Base-by-base conservation (phyloP, 176 grass and related monocot species). In the Eragrostis nindensis region DNA sequence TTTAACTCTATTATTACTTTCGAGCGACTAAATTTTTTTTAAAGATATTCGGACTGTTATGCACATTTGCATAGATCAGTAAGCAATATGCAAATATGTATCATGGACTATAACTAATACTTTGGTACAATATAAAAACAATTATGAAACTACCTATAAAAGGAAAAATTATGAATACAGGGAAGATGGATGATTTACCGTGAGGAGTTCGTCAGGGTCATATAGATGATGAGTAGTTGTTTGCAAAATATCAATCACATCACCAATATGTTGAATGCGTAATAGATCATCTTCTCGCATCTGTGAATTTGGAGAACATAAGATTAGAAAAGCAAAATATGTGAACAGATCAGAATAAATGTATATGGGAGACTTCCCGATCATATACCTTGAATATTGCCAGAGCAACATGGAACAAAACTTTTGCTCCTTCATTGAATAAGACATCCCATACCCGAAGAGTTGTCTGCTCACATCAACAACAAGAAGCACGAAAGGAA, bases 401-500 rank as follows among this genome's bases (percentile, higher is more conserved):
- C 19, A 98, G 84, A 55, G 92, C 95, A 5, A 98, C 92, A 91
- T 93, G 92, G 84, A 98, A 98, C 77, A 98, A 83, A 78, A 98
- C 95, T 77, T 98, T 95, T 64, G 95, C 95, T 41, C 95, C 95
- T 83, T 98, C 95, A 38, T 99, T 95, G 83, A 99, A 99, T 15
- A 99, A 79, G 68, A 95, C 90, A 90, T 99, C 96, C 96, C 96
- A 99, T 12, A 99, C 96, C 25, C 96, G 73, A 17, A 99, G 78
- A 11, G 96, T 90, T 91, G 96, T 95, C 90, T 99, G 71, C 59
- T 81, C 71, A 76, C 46, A 84, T n/a, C n/a, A 19, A 36, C 14
- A 87, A 69, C 7, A 82, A 72, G 5, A 74, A 73, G 16, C 29
- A 22, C 26, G 10, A 16, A 65, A 69, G 57, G 39, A 30, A 70